Percentiles rank a stretch among this genome's conserved stretches.
Conservation (phyloP, 768 basidiomycete species). For the Russula vinacea region DNA sequence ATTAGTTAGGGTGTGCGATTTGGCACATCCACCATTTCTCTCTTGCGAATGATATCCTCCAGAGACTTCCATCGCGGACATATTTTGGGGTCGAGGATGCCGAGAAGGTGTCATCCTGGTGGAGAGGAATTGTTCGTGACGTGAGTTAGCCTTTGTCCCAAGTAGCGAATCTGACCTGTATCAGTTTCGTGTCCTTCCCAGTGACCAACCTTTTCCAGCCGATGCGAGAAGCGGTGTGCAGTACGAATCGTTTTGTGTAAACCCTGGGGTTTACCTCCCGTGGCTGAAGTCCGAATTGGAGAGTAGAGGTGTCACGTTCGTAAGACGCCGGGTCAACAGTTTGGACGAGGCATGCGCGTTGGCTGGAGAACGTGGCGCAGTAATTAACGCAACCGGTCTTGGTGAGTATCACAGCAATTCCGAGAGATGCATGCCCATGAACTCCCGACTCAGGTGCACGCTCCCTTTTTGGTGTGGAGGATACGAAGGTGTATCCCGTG, state of each 20-base stretch:
- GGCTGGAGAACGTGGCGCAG: constrained; percentile 39
- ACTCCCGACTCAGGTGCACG: constrained; percentile 49
- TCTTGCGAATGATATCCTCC: background rate
- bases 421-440: constrained; percentile 2
- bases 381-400: constrained; percentile 57
- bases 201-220: constrained; percentile 38
- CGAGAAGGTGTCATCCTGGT: constrained; percentile 38
- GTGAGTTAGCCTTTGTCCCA: constrained; percentile 33
- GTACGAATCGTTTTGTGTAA: constrained; percentile 48
- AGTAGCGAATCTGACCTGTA: background rate
- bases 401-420: constrained; percentile 36
- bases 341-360: constrained; percentile 48
- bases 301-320: constrained; percentile 44
- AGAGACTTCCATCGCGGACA: constrained; percentile 42
- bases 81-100: constrained; percentile 33
- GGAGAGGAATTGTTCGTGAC: constrained; percentile 40
- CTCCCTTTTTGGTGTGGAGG: constrained; percentile 78
- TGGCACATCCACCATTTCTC: background rate
- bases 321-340: constrained; percentile 42
- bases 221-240: constrained; percentile 40
- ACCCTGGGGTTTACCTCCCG: constrained; percentile 50
- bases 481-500: constrained; percentile 68
- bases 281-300: constrained; percentile 46
- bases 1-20: constrained; percentile 39
- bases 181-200: constrained; percentile 32